Evolutionary conservation across 2,329 filamentous ascomycete genomes (phyloP), one percentile per base, ranked within the genome.

Genomic region (Zarea fungicola): DNA sequence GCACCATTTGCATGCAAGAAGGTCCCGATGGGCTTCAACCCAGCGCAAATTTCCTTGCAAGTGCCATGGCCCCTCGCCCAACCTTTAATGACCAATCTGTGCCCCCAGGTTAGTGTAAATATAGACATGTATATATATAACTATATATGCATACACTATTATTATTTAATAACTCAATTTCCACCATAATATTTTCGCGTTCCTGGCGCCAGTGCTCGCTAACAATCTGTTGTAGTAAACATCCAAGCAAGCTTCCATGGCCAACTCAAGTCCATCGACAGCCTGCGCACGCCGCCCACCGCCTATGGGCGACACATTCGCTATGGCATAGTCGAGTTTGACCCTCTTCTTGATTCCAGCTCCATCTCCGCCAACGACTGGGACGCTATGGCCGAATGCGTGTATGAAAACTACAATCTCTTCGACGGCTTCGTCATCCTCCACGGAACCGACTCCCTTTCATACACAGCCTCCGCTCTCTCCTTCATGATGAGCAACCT

Each of bases 401-500:
- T 96, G 56, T 78, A 82, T 57, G 81, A 85, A 55, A 96, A 96
- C 67, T 96, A 96, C 66, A 84, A 84, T 54, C 77, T 89, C 1
- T 96, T 90, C 60, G 91, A 96, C 64, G 89, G 87, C 18, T 96
- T 96, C 62, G 89, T 96, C 19, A 83, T 96, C 34, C 81, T 95
- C 28, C 90, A 96, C 65, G 90, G 90, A 52, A 96, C 90, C 6
- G 90, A 96, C 67, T 95, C 88, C 37, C 74, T 96, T 44, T 87
- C 86, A 16, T 96, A 96, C 68, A 93, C 89, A 5, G 87, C 87
- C 53, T 95, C 89, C 5, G 91, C 91, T 4, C 75, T 96, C 50
- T 93, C 88, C 57, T 96, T 96, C 71, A 95, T 96, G 88, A 80
- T 96, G 64, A 80, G 87, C 60, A 89, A 95, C 61, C 76, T 96